Percentiles rank a stretch among this genome's conserved stretches.
Conservation (phyloP, 176 grass and related monocot genomes). For the Hordeum marinum region DNA sequence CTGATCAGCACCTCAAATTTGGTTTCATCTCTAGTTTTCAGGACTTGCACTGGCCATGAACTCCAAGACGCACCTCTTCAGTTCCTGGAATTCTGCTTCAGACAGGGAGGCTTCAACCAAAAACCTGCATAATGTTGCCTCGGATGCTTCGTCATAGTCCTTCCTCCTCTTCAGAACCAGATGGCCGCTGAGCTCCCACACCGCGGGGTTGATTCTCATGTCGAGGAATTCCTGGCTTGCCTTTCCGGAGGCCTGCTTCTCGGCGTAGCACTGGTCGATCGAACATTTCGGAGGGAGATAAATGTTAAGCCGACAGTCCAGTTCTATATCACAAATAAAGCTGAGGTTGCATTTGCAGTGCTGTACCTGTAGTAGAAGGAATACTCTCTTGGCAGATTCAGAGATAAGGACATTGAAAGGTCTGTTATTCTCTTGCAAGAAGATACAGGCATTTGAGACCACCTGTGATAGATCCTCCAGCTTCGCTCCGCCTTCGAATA, state of each 20-base stretch:
- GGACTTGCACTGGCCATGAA: neutral
- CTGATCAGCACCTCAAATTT: neutral
- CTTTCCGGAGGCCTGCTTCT: conserved; percentile 56
- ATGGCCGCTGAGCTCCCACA: conserved; percentile 90
- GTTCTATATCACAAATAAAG: neutral
- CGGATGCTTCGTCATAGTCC: conserved; percentile 62
- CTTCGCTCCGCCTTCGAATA: conserved; percentile 43
- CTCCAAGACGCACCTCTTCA: conserved; percentile 48
- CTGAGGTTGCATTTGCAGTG: neutral
- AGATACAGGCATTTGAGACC: conserved; percentile 52
- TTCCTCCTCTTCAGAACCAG: conserved; percentile 74
- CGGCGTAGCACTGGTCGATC: conserved; percentile 56
- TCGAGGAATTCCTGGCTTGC: conserved; percentile 65
- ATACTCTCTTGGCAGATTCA: conserved; percentile 63
- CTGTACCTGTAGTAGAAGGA: conserved; percentile 76
- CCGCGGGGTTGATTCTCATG: conserved; percentile 73
- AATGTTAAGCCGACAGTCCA: neutral
- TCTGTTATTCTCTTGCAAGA: conserved; percentile 67
- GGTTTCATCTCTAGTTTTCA: neutral
- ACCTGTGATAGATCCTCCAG: conserved; percentile 54
- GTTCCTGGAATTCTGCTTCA: conserved; percentile 52
- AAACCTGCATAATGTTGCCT: conserved; percentile 45
- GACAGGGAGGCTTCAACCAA: conserved; percentile 60
- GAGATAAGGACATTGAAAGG: conserved; percentile 93
- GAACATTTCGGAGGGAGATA: neutral